Evolutionary conservation across 164 flowering plant genomes (phyloP).

Genomic region (Berberis vulgaris): DNA sequence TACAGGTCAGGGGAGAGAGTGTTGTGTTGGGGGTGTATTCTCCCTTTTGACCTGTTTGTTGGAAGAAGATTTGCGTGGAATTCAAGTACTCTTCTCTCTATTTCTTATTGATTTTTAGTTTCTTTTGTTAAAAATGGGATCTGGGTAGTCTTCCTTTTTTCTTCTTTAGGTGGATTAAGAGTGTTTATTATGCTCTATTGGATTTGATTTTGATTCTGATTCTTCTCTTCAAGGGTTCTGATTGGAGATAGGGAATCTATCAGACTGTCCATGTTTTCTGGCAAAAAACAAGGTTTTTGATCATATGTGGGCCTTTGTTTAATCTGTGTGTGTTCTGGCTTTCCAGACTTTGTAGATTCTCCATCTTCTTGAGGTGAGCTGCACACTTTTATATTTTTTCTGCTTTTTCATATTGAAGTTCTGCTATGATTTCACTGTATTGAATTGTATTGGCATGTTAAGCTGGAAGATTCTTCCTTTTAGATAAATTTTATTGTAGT

Average conservation of each 20-base stretch:
- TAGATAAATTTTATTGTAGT: background rate
- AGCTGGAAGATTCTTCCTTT: slow-evolving; percentile 27
- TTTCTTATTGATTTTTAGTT: slow-evolving; percentile 5
- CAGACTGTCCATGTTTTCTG: too few relatives aligned
- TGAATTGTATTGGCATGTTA: slow-evolving; percentile 15
- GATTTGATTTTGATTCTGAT: slow-evolving; percentile 5
- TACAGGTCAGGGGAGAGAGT: background rate
- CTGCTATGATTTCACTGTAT: background rate
- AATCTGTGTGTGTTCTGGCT: slow-evolving; percentile 31
- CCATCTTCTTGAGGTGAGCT: slow-evolving; percentile 32
- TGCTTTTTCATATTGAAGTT: background rate
- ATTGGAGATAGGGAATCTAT: too few relatives aligned
- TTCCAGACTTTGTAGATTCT: slow-evolving; percentile 19
- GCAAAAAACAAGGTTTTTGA: too few relatives aligned
- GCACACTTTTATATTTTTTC: background rate
- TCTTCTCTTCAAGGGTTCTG: too few relatives aligned
- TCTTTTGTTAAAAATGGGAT: slow-evolving; percentile 6
- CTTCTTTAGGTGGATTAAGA: background rate
- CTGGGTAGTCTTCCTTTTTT: background rate
- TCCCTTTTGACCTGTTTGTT: slow-evolving; percentile 11
- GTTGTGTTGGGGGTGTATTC: slow-evolving; percentile 1
- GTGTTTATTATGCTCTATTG: background rate
- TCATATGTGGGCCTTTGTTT: slow-evolving; percentile 5
- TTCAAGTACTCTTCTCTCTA: slow-evolving; percentile 13
- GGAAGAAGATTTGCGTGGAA: slow-evolving; percentile 12